Percentiles rank a stretch among this genome's conserved stretches.
Conservation (phyloP, 2,329 filamentous ascomycete species). For the Xylaria sp. region DNA sequence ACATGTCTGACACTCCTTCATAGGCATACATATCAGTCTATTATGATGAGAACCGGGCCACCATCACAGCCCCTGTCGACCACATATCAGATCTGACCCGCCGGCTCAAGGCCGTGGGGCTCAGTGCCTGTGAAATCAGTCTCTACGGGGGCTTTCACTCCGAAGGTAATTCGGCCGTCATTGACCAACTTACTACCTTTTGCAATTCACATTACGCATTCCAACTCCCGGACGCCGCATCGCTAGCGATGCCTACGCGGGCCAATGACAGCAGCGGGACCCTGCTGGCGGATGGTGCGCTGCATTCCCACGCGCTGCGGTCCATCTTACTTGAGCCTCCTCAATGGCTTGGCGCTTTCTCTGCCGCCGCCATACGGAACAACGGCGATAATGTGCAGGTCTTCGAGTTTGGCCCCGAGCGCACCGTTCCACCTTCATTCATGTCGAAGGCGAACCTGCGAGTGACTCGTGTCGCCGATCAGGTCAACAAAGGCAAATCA, state of each 20-base stretch:
- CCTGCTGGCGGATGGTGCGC: slow-evolving; percentile 22
- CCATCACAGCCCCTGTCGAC: slow-evolving; percentile 33
- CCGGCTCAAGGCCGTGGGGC: slow-evolving; percentile 31
- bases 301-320: slow-evolving; percentile 36
- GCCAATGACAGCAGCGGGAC: slow-evolving; percentile 12
- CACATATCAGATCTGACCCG: neutral
- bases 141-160: slow-evolving; percentile 40
- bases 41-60: slow-evolving; percentile 43
- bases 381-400: neutral
- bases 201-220: slow-evolving; percentile 34
- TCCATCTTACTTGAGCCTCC: slow-evolving; percentile 7
- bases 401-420: slow-evolving; percentile 8
- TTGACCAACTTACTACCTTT: slow-evolving; percentile 29
- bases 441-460: neutral
- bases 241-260: slow-evolving; percentile 31
- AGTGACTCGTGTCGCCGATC: slow-evolving; percentile 5
- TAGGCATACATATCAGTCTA: slow-evolving; percentile 34
- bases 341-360: slow-evolving; percentile 5
- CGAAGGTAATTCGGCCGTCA: slow-evolving; percentile 1
- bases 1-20: too few species aligned
- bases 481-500: slow-evolving; percentile 3
- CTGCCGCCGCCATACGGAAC: neutral
- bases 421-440: slow-evolving; percentile 11
- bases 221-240: slow-evolving; percentile 38
- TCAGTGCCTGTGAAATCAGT: slow-evolving; percentile 35